A percentile compares a stretch with the other conserved stretches of the same genome.
Conservation (phyloP, 768 basidiomycete genomes). For the Asterophora lycoperdoides region DNA sequence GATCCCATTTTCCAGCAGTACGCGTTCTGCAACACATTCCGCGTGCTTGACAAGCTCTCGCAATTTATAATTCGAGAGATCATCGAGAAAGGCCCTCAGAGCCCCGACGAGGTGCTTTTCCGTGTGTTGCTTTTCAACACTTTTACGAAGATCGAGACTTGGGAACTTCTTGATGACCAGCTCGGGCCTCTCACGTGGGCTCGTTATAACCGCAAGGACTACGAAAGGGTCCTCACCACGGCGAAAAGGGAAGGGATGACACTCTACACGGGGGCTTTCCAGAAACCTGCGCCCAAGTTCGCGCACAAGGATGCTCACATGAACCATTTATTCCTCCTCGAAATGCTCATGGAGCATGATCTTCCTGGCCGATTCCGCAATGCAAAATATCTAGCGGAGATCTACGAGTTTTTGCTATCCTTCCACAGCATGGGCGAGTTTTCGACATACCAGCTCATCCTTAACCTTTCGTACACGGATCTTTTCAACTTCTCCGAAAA, state of each 20-base stretch:
- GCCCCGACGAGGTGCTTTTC: conserved; percentile 60
- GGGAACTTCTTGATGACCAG: conserved; percentile 50
- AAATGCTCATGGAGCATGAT: conserved; percentile 53
- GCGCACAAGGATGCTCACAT: conserved; percentile 42
- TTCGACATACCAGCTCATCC: conserved; percentile 62
- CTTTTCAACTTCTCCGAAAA: conserved; percentile 58
- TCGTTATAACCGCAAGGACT: conserved; percentile 48
- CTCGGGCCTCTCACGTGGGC: conserved; percentile 62
- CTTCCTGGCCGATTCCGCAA: conserved; percentile 44
- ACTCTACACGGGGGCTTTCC: conserved; percentile 72
- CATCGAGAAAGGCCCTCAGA: conserved; percentile 62
- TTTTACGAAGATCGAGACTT: conserved; percentile 71
- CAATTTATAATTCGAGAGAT: conserved; percentile 70
- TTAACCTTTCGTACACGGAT: conserved; percentile 54
- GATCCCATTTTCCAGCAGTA: conserved; percentile 53
- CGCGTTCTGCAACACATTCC: conserved; percentile 72
- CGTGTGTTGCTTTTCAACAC: conserved; percentile 67
- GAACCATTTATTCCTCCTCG: conserved; percentile 62
- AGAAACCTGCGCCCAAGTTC: conserved; percentile 63
- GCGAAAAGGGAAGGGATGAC: conserved; percentile 33
- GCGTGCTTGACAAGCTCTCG: conserved; percentile 64
- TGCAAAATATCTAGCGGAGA: conserved; percentile 56
- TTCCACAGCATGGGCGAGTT: conserved; percentile 77
- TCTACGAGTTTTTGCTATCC: conserved; percentile 53
- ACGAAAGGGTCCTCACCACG: conserved; percentile 46